Percentiles rank a stretch among this genome's conserved stretches.
These are phyloP conservation scores for Pseudotsuga menziesii DNA, from an alignment of 75 land plant genomes.

Conservation along the genomic window DNA sequence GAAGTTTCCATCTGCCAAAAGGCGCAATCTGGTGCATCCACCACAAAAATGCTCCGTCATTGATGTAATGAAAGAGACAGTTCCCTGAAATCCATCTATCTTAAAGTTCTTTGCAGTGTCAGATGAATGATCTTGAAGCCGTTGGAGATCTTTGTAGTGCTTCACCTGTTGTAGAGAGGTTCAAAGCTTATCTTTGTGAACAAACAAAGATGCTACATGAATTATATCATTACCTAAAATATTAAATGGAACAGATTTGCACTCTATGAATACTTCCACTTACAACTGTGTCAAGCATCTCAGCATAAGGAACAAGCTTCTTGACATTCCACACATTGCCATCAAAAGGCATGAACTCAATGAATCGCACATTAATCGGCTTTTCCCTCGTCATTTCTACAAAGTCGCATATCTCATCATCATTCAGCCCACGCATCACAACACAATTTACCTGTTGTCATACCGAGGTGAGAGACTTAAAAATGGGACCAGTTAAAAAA, in stretches of 20 bases:
- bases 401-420: slow-evolving; percentile 96
- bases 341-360: slow-evolving; percentile 99
- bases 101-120: slow-evolving; percentile 92
- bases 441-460: slow-evolving; percentile 84
- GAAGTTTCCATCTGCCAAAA: slow-evolving; percentile 96
- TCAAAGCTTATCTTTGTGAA: background rate
- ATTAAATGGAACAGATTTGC: background rate
- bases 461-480: slow-evolving; percentile 3
- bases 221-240: background rate
- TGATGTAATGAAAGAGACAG: slow-evolving; percentile 93
- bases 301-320: slow-evolving; percentile 92
- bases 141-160: slow-evolving; percentile 45
- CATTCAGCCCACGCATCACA: slow-evolving; percentile 95
- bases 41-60: slow-evolving; percentile 98
- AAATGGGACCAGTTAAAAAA: background rate
- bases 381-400: slow-evolving; percentile 81
- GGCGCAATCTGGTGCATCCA: slow-evolving; percentile 94
- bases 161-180: slow-evolving; percentile 38
- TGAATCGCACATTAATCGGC: slow-evolving; percentile 87
- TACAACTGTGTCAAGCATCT: slow-evolving; percentile 86
- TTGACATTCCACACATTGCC: slow-evolving; percentile 99
- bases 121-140: slow-evolving; percentile 69
- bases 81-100: slow-evolving; percentile 74
- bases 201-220: background rate
- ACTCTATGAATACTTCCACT: slow-evolving; percentile 31